Base-by-base conservation (phyloP, 768 basidiomycete genomes). In the Tremella fuciformis region DNA sequence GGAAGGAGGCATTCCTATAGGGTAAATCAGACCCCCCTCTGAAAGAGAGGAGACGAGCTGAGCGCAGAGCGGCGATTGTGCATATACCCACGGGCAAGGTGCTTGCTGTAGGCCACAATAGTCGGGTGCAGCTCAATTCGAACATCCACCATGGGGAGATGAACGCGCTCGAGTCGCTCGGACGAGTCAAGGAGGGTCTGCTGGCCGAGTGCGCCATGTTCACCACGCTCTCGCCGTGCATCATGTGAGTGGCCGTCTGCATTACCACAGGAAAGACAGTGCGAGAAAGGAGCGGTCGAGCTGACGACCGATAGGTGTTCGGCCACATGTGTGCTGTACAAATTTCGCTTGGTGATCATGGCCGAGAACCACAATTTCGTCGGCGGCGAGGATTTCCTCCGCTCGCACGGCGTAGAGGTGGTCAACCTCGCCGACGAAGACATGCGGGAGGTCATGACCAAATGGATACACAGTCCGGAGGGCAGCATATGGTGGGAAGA, bases 111-210 rank as follows among this genome's bases (percentile, higher is more conserved):
- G 62, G 62, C 1, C 62, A 63, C 24, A 63, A 63, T 47, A 49
- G 59, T 7, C 57, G 62, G 0, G 62, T 63, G 4, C 62, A 63
- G 40, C 37, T 50, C n/a, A 22, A 18, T 22, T 59, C 57, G 11
- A 63, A 63, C 48, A 59, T 56, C 54, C 53, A 50, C 25, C 62
- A 63, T 46, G 62, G 62, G 13, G 62, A 63, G 58, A 63, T 52
- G 53, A 58, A 63, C 26, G 53, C 52, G 26, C 53, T 63, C 13
- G 62, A 63, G 47, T 55, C 59, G 19, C 58, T 63, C 34, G 62
- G 62, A 11, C 38, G 62, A 38, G 62, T 55, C 21, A 11, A 41
- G 1, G 57, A 52, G 34, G 53, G 53, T 18, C 39, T 59, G 22
- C 52, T 63, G 29, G 50, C 48, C 19, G 58, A 63, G 34, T 63